A percentile compares a stretch with the other conserved stretches of the same genome.
Evolutionary conservation across 2,329 filamentous ascomycete genomes (phyloP).

Genomic region (Neofusicoccum ribis): DNA sequence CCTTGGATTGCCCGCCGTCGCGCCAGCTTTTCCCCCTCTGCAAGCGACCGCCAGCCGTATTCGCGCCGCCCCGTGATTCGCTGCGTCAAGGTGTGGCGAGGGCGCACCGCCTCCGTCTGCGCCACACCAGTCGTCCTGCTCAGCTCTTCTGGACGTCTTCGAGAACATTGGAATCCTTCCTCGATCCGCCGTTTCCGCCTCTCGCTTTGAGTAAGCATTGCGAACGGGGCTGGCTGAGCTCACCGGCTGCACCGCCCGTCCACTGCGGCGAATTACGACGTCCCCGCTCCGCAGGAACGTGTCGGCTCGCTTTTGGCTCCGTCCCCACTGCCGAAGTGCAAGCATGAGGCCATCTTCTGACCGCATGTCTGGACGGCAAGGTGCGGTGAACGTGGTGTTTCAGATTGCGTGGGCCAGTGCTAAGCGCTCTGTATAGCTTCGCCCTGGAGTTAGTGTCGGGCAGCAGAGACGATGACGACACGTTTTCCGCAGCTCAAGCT

Average conservation of each 20-base stretch:
- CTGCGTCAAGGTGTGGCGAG: neutral
- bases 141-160: constrained; percentile 4
- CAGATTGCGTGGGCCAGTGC: neutral
- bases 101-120: neutral
- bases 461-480: too few species aligned
- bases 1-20: neutral
- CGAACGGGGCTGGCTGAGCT: neutral
- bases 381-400: constrained; percentile 16
- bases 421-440: neutral
- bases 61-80: neutral
- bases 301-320: neutral
- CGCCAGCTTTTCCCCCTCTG: neutral
- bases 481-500: too few species aligned
- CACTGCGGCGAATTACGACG: neutral
- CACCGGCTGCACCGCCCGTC: neutral
- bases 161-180: neutral
- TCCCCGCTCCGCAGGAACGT: neutral
- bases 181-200: neutral
- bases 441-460: too few species aligned
- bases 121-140: neutral
- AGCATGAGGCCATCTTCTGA: neutral
- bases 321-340: neutral
- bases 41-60: neutral
- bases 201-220: neutral
- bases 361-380: constrained; percentile 1